These are phyloP conservation scores for Cladosporium oxysporum DNA, from an alignment of 2,329 filamentous ascomycete species.

Conservation along the genomic window DNA sequence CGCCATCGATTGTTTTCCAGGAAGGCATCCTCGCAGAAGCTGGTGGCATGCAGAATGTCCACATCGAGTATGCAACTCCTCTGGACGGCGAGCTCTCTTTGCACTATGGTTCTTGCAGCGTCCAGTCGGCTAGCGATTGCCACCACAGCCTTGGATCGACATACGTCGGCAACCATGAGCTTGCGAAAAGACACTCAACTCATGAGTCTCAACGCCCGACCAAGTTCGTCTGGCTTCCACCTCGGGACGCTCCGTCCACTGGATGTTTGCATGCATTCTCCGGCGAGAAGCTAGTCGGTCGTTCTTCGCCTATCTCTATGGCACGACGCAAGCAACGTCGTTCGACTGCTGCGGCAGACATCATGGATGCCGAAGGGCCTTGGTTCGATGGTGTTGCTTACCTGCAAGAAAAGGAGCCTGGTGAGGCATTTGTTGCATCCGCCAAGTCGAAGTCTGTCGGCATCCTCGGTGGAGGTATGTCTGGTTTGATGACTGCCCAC, in stretches of 20 bases:
- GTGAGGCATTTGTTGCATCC: conserved; percentile 53
- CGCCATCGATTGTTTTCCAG: conserved; percentile 29
- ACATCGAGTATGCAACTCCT: conserved; percentile 45
- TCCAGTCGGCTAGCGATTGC: conserved; percentile 36
- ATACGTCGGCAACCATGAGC: conserved; percentile 38
- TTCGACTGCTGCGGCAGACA: conserved; percentile 45
- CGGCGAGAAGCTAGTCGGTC: conserved; percentile 42
- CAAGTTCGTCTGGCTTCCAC: conserved; percentile 52
- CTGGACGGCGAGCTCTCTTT: conserved; percentile 49
- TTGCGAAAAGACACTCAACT: conserved; percentile 31
- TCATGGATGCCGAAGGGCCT: conserved; percentile 58
- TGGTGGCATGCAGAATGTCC: conserved; percentile 50
- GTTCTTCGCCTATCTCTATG: conserved; percentile 44
- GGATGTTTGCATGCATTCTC: conserved; percentile 51
- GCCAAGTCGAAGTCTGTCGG: conserved; percentile 62
- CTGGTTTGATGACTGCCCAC: conserved; percentile 61
- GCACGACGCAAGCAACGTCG: conserved; percentile 38
- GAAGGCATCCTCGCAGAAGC: conserved; percentile 32
- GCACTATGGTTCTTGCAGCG: conserved; percentile 50
- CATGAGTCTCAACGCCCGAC: conserved; percentile 41
- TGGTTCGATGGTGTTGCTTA: conserved; percentile 68
- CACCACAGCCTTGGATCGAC: conserved; percentile 50
- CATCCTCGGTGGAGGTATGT: conserved; percentile 67
- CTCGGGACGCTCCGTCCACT: conserved; percentile 40
- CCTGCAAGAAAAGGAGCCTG: conserved; percentile 57